Base-by-base conservation (phyloP, 352 stramenopile species). In the Globisporangium cylindrosporum region DNA sequence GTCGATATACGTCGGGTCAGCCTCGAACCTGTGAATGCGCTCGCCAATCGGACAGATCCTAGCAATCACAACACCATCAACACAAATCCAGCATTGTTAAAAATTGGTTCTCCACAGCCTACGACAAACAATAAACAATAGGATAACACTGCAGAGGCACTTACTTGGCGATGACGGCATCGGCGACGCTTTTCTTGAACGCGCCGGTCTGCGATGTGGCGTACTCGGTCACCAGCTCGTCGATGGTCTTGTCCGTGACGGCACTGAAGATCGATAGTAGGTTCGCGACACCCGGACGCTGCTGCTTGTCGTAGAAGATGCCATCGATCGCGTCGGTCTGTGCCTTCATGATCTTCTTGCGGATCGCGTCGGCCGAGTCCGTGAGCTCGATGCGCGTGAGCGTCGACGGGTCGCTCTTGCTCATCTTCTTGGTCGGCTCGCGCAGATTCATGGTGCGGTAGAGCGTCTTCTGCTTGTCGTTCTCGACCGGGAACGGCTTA, bases 351-450 rank as follows among this genome's bases (percentile, higher is more conserved):
- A 81, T 81, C 75, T 94, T 99, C 90, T 77, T 94, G 49, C 78
- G 75, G 67, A 94, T 90, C 3, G 72, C 61, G 29, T 89, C 85
- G 25, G 80, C 73, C 24, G 74, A 78, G 69, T 94, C 86, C 7
- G 97, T 91, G 10, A 99, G 78, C 70, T 99, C 98, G 72, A 99
- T 99, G 70, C 96, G 88, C 62, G 89, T 98, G 61, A 80, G 72
- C 67, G 97, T 82, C 20, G 89, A 96, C 41, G 83, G 72, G 71
- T 98, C 97, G 41, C 86, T 98, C 82, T 99, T 99, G 77, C 95
- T 99, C 98, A 99, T 99, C 86, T 99, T 99, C 62, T 85, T 93
- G 27, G 80, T 98, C 20, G 97, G 97, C 62, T 99, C 92, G 0
- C 89, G 90, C 53, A 99, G 82, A 79, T 88, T 98, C 98, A 99